phyloP scores from a whole-genome alignment of 2,329 filamentous ascomycete species.

The Diaporthe aspalathi region DNA sequence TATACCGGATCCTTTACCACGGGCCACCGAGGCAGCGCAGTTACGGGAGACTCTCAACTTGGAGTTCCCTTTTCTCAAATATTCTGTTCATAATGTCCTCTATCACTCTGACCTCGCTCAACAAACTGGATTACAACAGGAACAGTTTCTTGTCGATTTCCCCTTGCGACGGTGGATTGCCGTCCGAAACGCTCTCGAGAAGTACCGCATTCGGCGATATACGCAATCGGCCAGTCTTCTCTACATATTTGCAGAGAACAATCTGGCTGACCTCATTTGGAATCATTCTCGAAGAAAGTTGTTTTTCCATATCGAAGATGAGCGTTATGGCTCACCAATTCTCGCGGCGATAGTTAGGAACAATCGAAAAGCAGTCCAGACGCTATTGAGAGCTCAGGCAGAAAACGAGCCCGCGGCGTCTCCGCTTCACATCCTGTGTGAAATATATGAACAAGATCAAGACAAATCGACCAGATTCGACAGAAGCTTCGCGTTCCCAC shows the following conservation, averaged over 20 bases:
- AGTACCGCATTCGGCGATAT: constrained; percentile 25
- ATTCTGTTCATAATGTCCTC: constrained; percentile 55
- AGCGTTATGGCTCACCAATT: background rate
- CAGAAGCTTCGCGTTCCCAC: too few relatives aligned
- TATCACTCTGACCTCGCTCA: constrained; percentile 54
- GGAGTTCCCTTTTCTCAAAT: constrained; percentile 56
- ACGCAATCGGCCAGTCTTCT: background rate
- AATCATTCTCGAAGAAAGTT: background rate
- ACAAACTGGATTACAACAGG: background rate
- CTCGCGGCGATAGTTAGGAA: background rate
- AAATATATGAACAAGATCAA: too few relatives aligned
- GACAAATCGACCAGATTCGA: too few relatives aligned
- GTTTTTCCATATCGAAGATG: background rate
- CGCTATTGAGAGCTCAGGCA: background rate
- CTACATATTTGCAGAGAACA: background rate
- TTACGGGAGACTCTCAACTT: background rate
- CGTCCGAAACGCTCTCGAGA: constrained; percentile 48
- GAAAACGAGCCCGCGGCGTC: background rate
- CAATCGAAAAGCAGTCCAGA: background rate
- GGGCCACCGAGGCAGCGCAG: background rate
- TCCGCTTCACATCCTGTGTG: too few relatives aligned
- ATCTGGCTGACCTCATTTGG: background rate
- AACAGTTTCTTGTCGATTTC: constrained; percentile 41
- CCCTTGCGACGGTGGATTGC: constrained; percentile 44
- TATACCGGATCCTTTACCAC: background rate